phyloP scores from a whole-genome alignment of 1,284 basidiomycete genomes.

The Rhodotorula sp. region DNA sequence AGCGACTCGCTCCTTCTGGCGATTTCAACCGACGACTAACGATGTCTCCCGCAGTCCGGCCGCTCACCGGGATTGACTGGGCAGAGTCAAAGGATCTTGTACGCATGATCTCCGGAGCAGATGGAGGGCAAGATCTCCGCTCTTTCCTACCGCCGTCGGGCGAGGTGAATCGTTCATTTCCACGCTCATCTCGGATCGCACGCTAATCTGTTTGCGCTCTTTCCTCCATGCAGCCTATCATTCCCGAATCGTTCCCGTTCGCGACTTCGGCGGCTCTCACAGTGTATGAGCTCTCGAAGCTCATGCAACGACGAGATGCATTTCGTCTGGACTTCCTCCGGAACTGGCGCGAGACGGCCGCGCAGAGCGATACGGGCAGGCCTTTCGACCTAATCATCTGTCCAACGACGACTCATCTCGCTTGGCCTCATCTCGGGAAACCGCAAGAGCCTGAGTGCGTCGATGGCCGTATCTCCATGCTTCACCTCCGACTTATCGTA shows the following conservation, averaged over 20 bases:
- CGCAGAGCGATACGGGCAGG: background rate
- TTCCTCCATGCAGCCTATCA: background rate
- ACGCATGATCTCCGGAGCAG: background rate
- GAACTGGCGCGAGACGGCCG: background rate
- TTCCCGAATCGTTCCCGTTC: background rate
- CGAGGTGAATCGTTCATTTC: background rate
- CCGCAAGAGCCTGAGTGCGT: slow-evolving; percentile 3
- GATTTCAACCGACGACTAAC: too few species aligned
- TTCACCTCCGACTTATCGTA: too few species aligned
- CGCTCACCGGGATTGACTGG: background rate
- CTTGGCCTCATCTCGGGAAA: background rate
- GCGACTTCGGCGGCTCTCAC: background rate
- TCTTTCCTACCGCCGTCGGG: background rate
- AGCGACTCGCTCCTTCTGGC: background rate
- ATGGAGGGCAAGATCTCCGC: background rate
- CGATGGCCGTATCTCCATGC: too few species aligned
- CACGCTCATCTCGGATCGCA: background rate
- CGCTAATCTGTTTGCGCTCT: too few species aligned
- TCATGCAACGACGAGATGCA: background rate
- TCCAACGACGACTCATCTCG: background rate
- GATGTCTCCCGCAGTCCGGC: background rate
- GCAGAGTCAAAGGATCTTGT: background rate
- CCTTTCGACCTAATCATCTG: slow-evolving; percentile 3
- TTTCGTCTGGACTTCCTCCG: background rate
- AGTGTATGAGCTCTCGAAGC: background rate